Percentiles rank a stretch among this genome's conserved stretches.
Conservation (phyloP, 805 yeast genomes). For the Alloascoidea hylecoeti region DNA sequence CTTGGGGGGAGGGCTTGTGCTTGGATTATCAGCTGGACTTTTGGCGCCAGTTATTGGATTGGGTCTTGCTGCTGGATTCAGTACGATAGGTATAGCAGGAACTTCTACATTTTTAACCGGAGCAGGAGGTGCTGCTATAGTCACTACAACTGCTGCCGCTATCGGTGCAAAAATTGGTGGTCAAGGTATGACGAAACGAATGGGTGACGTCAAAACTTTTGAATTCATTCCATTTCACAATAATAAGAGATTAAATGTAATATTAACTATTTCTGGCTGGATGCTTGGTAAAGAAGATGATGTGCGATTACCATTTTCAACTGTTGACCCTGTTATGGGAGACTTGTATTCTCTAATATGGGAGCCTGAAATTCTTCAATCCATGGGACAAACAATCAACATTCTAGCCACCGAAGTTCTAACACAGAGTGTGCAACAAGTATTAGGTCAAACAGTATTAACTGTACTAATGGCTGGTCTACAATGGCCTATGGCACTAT, state of each 20-base stretch:
- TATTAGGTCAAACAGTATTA: conserved; percentile 80
- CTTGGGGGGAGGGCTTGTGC: conserved; percentile 85
- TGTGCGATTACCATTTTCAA: conserved; percentile 88
- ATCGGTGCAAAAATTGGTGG: conserved; percentile 86
- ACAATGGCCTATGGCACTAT: conserved; percentile 82
- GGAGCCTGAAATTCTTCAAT: conserved; percentile 96
- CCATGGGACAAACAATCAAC: conserved; percentile 92
- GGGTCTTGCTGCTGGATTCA: conserved; percentile 92
- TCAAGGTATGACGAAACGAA: conserved; percentile 71
- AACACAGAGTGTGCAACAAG: conserved; percentile 88
- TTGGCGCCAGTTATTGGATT: conserved; percentile 98
- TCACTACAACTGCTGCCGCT: conserved; percentile 83
- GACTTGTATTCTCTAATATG: conserved; percentile 83
- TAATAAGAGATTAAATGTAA: conserved; percentile 74
- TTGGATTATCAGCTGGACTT: conserved; percentile 91
- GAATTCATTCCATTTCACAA: conserved; percentile 90
- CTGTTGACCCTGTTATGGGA: conserved; percentile 97
- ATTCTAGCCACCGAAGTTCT: conserved; percentile 90
- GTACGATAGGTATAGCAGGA: conserved; percentile 92
- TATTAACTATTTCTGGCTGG: conserved; percentile 94
- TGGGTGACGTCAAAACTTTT: conserved; percentile 87
- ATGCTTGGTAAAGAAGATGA: conserved; percentile 93
- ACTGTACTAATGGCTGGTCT: conserved; percentile 87
- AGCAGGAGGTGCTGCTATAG: conserved; percentile 90
- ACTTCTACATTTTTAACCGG: conserved; percentile 90